phyloP scores from a whole-genome alignment of 345 rosid species.

The Lepidium africanum region DNA sequence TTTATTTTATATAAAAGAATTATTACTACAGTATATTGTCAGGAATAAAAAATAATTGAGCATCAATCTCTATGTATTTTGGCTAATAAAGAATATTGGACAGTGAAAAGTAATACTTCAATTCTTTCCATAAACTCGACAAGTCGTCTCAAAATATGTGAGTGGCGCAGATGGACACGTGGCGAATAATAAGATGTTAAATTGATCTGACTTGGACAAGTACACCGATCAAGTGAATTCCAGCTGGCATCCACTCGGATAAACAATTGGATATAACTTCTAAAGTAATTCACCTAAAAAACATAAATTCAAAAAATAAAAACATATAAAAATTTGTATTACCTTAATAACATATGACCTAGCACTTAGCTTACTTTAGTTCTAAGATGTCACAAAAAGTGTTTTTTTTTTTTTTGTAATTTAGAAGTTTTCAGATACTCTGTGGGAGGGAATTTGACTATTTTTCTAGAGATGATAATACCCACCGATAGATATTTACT shows the following conservation, averaged over 20 bases:
- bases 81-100: constrained; percentile 6
- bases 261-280: constrained; percentile 11
- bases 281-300: neutral
- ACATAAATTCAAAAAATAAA: neutral
- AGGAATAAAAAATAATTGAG: neutral
- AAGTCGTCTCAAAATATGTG: neutral
- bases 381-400: neutral
- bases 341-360: constrained; percentile 3
- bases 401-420: too few species aligned
- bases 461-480: too few species aligned
- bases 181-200: neutral
- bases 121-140: neutral
- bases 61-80: constrained; percentile 10
- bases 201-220: neutral
- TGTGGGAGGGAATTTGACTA: too few species aligned
- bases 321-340: neutral
- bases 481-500: too few species aligned
- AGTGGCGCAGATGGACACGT: constrained; percentile 6
- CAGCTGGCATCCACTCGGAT: constrained; percentile 18
- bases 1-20: too few species aligned
- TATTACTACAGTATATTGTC: neutral
- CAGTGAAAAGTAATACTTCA: neutral
- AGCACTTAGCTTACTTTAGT: neutral
- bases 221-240: constrained; percentile 10
- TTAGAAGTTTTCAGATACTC: too few species aligned